Evolutionary conservation across 129 eudicot species (phyloP).

Genomic region (Flaveria bidentis): DNA sequence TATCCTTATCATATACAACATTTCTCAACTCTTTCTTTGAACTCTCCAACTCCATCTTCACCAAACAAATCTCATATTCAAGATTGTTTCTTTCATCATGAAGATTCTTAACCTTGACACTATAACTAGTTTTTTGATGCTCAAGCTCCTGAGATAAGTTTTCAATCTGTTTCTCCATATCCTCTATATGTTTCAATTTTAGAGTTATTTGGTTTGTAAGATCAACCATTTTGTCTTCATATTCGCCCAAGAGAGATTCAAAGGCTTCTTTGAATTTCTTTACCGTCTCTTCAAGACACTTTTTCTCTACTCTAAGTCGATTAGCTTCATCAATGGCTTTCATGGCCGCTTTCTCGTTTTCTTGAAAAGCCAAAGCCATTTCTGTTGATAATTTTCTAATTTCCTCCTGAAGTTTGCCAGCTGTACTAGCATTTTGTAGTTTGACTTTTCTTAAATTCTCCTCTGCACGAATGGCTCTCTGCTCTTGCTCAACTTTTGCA

Average conservation of each 20-base stretch:
- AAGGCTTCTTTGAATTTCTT: slow-evolving; percentile 54
- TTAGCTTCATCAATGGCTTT: slow-evolving; percentile 72
- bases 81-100: slow-evolving; percentile 44
- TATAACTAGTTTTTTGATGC: slow-evolving; percentile 39
- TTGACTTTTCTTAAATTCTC: slow-evolving; percentile 64
- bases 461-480: slow-evolving; percentile 78
- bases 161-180: slow-evolving; percentile 52
- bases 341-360: slow-evolving; percentile 71
- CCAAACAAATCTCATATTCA: slow-evolving; percentile 35
- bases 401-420: slow-evolving; percentile 88
- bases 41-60: slow-evolving; percentile 49
- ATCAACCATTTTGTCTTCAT: slow-evolving; percentile 56
- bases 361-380: slow-evolving; percentile 78
- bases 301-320: slow-evolving; percentile 62
- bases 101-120: slow-evolving; percentile 47
- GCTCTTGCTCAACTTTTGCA: slow-evolving; percentile 83
- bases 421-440: slow-evolving; percentile 74
- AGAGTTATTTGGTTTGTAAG: slow-evolving; percentile 44
- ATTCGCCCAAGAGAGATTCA: slow-evolving; percentile 30
- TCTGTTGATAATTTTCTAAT: slow-evolving; percentile 69
- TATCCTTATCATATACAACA: slow-evolving; percentile 51
- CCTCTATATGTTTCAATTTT: slow-evolving; percentile 43
- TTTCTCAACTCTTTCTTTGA: slow-evolving; percentile 45
- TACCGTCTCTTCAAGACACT: slow-evolving; percentile 56
- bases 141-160: slow-evolving; percentile 45